Percentiles rank a stretch among this genome's conserved stretches.
These are phyloP conservation scores for Nissolia schottii DNA, from an alignment of 306 rosid species.

Conservation along the genomic window DNA sequence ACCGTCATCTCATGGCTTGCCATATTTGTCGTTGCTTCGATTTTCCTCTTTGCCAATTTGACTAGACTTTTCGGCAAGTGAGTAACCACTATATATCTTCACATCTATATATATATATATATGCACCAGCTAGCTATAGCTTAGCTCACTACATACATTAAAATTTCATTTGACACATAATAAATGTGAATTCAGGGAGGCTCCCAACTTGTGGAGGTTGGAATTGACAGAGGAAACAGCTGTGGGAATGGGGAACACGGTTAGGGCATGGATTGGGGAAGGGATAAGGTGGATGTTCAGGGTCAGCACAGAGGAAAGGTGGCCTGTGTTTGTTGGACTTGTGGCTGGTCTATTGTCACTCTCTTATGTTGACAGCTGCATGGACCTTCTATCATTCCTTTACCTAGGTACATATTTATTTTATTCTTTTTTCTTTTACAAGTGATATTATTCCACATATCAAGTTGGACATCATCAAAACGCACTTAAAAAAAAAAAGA, in stretches of 20 bases:
- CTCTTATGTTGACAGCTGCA: constrained; percentile 37
- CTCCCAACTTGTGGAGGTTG: constrained; percentile 27
- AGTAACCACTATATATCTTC: too few relatives aligned
- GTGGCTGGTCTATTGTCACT: constrained; percentile 37
- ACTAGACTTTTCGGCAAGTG: constrained; percentile 54
- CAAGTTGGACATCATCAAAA: too few relatives aligned
- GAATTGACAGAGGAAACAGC: constrained; percentile 37
- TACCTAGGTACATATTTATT: constrained; percentile 38
- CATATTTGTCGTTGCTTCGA: constrained; percentile 34
- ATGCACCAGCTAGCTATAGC: not conserved
- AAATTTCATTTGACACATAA: too few relatives aligned
- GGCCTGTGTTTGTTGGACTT: constrained; percentile 36
- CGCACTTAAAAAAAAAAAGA: too few relatives aligned
- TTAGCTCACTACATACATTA: too few relatives aligned
- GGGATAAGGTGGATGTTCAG: constrained; percentile 38
- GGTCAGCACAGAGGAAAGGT: constrained; percentile 37
- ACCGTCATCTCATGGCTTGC: constrained; percentile 50
- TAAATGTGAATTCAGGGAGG: constrained; percentile 46
- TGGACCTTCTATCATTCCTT: constrained; percentile 42
- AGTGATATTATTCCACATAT: too few relatives aligned
- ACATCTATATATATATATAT: too few relatives aligned
- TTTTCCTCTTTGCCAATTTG: constrained; percentile 56
- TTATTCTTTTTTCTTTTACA: not conserved
- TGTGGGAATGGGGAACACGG: constrained; percentile 4
- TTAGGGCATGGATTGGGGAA: constrained; percentile 39